Base-by-base conservation (phyloP, 352 stramenopile species). In the Saprolegnia parasitica region DNA sequence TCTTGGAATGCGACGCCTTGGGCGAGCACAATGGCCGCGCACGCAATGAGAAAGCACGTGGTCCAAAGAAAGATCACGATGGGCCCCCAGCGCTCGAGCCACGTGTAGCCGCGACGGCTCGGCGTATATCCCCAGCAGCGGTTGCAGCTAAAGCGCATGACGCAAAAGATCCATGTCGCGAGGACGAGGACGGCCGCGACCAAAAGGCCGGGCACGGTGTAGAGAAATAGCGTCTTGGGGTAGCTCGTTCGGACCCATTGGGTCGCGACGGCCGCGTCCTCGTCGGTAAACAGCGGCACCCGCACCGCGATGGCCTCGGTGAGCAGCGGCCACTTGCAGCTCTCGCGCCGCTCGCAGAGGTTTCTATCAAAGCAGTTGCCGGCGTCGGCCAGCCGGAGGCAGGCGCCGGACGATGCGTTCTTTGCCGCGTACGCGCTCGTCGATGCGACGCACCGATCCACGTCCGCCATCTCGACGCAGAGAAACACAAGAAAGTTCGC, bases 321-420 rank as follows among this genome's bases (percentile, higher is more conserved):
- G 18, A 50, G 29, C 5, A 40, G 29, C 23, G 40, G 11, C 58
- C 58, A 67, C n/a, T 50, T 49, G 42, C 58, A 67, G 23, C 21
- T 55, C 29, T 18, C 24, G 58, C 23, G n/a, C 21, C 58, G 58
- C 21, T 67, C 58, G 58, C 58, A 67, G 11, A 67, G 39, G n/a
- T 23, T 10, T 39, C 16, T 39, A 23, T 56, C 58, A 32, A 55
- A 32, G 58, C 58, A 67, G 29, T 67, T 67, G 39, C 23, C 58
- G 8, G 8, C 1, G 42, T 67, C 58, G 24, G 32, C 9, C 6
- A 49, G 11, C n/a, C 18, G n/a, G 4, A 67, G 35, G 15, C 58
- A 67, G 11, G 2, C 11, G n/a, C 35, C 37, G n/a, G n/a, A 40
- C 13, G 45, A n/a, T 4, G 42, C 39, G 37, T 65, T 21, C 4